Conservation (phyloP, 495 filamentous ascomycete genomes). For the Penicillium pancosmium region DNA sequence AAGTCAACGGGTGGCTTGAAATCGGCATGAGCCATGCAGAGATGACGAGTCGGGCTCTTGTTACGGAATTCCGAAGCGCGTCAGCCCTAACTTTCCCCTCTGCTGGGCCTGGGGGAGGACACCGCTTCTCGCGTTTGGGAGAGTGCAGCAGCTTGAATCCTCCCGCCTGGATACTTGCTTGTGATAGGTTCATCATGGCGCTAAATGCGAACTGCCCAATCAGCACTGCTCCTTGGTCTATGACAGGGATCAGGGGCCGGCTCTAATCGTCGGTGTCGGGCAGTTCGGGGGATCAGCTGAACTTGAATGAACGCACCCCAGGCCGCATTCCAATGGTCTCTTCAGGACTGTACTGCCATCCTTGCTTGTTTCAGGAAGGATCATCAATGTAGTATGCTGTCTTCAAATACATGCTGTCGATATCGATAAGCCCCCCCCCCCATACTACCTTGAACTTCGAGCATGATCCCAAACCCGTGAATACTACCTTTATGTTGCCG, state of each 20-base stretch:
- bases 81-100: conserved; percentile 1
- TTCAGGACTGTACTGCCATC: conserved; percentile 5
- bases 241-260: conserved; percentile 19
- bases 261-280: conserved; percentile 33
- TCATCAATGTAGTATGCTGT: conserved; percentile 16
- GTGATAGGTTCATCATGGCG: conserved; percentile 19
- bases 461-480: conserved; percentile 2
- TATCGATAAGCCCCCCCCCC: conserved; percentile 1
- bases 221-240: background rate
- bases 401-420: conserved; percentile 2
- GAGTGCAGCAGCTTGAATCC: background rate
- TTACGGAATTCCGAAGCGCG: background rate
- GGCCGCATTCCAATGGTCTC: conserved; percentile 12
- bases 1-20: conserved; percentile 2
- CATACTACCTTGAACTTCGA: conserved; percentile 11
- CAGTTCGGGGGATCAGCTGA: conserved; percentile 6
- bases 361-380: conserved; percentile 21
- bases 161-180: background rate
- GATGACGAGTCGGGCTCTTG: conserved; percentile 6
- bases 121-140: conserved; percentile 28
- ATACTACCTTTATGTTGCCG: conserved; percentile 26
- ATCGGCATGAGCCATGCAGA: conserved; percentile 2
- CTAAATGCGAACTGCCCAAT: conserved; percentile 23
- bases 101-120: conserved; percentile 10
- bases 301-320: conserved; percentile 1